Evolutionary conservation across 1,284 basidiomycete species (phyloP), one percentile per base, ranked within the genome.

Genomic region (Ceratobasidium sp.): DNA sequence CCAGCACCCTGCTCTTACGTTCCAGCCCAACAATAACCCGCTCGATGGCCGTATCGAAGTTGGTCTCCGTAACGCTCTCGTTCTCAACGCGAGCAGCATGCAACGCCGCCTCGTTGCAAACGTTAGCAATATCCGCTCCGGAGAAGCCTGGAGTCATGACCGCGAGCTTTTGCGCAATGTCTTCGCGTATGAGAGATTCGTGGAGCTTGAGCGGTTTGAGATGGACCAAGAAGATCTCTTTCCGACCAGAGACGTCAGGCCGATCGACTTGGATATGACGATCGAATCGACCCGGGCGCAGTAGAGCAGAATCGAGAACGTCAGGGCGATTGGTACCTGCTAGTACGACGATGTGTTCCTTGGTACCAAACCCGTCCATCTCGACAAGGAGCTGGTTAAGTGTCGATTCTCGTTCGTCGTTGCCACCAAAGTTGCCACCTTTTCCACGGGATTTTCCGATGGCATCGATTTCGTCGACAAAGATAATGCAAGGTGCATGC

Each of bases 301-400:
- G 91, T 77, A 99, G 88, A 0, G 97, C 97, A 28, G 92, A 89
- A 83, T 99, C 97, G 67, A 99, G 92, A 23, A 99, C 97, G 81
- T 99, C 97, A 11, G 96, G 93, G 81, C 98, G 87, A 85, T 99
- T 99, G 26, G 98, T 99, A 80, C 98, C 97, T 0, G 98, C 96
- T 49, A 99, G 89, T 20, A 99, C 94, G 75, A 99, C 97, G 79
- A 99, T 92, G 82, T 99, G 96, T 84, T 99, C 95, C 79, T 94
- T 91, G 15, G 96, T 97, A 58, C 93, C 93, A 85, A 99, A 99
- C 49, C 97, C 97, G 84, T 99, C 97, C 97, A 99, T 99, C 87
- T 99, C 97, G 60, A 99, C 97, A 77, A 99, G 88, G 20, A 99
- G 88, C 85, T 99, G 98, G 84, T 99, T 99, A 78, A 99, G 90